Percentiles rank a stretch among this genome's conserved stretches.
Evolutionary conservation across 768 basidiomycete genomes (phyloP).

Genomic region (Rhodosporidiobolus odoratus): DNA sequence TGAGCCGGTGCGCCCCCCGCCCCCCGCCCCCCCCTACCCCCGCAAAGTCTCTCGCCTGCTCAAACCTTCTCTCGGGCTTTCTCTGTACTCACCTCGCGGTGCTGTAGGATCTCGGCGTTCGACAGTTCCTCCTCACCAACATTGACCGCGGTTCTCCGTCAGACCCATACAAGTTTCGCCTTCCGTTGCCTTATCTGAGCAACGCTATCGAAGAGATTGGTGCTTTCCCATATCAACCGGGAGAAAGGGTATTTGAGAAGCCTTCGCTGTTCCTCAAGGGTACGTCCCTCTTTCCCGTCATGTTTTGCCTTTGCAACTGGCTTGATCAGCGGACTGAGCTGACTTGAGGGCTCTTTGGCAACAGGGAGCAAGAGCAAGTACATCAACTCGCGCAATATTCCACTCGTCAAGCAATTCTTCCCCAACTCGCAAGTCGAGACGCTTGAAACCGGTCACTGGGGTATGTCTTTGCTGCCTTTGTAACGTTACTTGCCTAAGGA

Average conservation of each 20-base stretch:
- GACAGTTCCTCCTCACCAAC: constrained; percentile 84
- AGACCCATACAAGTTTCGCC: constrained; percentile 58
- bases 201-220: constrained; percentile 64
- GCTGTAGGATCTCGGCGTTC: constrained; percentile 63
- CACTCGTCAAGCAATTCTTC: constrained; percentile 63
- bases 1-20: constrained; percentile 56
- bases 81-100: neutral
- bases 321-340: neutral
- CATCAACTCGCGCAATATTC: constrained; percentile 67
- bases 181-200: constrained; percentile 65
- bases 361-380: constrained; percentile 52
- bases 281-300: neutral
- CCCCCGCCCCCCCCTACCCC: neutral
- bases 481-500: constrained; percentile 4
- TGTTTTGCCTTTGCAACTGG: neutral
- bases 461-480: constrained; percentile 49
- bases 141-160: constrained; percentile 48
- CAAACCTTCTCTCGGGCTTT: neutral
- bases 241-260: constrained; percentile 21
- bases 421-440: constrained; percentile 60
- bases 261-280: constrained; percentile 42
- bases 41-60: neutral
- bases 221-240: constrained; percentile 65
- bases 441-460: constrained; percentile 81
- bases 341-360: no score